Evolutionary conservation across 306 rosid species (phyloP), one percentile per base, ranked within the genome.

Genomic region (Cajanus cajan): DNA sequence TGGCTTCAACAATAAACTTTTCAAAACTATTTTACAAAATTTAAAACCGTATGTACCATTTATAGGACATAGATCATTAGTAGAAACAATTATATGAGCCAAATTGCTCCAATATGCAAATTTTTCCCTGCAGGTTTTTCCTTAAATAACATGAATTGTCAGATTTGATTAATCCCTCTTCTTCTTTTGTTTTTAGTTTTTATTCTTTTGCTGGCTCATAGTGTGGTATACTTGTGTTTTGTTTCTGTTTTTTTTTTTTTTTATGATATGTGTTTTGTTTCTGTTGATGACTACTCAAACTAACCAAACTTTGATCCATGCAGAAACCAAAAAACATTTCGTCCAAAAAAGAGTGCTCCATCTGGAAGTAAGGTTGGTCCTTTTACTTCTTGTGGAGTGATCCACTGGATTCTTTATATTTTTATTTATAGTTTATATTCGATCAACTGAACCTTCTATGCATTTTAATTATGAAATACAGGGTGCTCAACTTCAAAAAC

Each of bases 401-500:
- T 68, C 51, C 51, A 6, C 51, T 37, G 6, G 64, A 51, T 76
- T 83, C n/a, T 28, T 78, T 21, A 54, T 44, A 28, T 44, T 41
- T 31, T 70, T 28, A 8, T 59, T 39, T 67, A 7, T 58, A 47
- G 14, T 80, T 44, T 24, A 40, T 44, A 16, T 24, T 47, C 5
- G 14, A 66, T 25, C 31, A n/a, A 8, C 44, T 75, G 52, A 40
- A 15, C 22, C 15, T 77, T 55, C 13, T 31, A 39, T 48, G 68
- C 79, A 40, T 78, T 18, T 37, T 70, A 43, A 75, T 67, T 58
- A 25, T 41, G 16, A 52, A 81, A 81, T 88, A 39, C 64, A 93
- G 97, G 98, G 97, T 21, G 98, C 97, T 75, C 97, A 93, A 76
- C 93, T 93, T 79, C 93, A 91, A 69, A 88, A 83, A 71, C 94